A percentile compares a stretch with the other conserved stretches of the same genome.
These are phyloP conservation scores for Melampsora americana DNA, from an alignment of 1,284 basidiomycete species.

Conservation along the genomic window DNA sequence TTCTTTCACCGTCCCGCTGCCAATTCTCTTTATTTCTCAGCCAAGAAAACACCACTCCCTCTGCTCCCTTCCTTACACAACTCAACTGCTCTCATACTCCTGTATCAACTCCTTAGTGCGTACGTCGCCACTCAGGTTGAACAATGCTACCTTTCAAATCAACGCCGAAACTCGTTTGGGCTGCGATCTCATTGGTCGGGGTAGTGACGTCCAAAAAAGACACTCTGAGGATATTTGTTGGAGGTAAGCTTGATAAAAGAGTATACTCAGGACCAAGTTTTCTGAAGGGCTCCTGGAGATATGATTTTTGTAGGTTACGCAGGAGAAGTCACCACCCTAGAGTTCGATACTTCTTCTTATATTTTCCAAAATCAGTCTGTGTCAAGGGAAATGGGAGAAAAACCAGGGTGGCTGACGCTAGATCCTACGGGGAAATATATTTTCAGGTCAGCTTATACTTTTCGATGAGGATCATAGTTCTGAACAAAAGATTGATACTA, in stretches of 20 bases:
- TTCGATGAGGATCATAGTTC: no score
- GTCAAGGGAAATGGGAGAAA: not conserved
- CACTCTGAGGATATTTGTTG: not conserved
- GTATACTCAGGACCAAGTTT: no score
- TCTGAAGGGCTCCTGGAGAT: no score
- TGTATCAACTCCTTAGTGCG: not conserved
- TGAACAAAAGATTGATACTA: no score
- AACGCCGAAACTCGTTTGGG: not conserved
- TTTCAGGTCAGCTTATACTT: not conserved
- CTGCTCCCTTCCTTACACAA: no score
- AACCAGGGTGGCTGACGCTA: not conserved
- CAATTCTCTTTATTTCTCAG: no score
- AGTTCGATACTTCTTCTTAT: slow-evolving; percentile 3
- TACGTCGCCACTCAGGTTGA: no score
- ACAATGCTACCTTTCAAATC: slow-evolving; percentile 2
- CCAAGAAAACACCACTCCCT: no score
- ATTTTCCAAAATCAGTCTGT: slow-evolving; percentile 1
- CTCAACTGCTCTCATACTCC: not conserved
- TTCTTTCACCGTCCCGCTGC: no score
- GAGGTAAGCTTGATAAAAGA: not conserved
- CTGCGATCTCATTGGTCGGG: not conserved
- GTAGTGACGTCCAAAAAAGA: not conserved
- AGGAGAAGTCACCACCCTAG: not conserved
- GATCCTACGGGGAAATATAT: slow-evolving; percentile 8
- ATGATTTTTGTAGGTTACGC: not conserved